Percentiles rank a stretch among this genome's conserved stretches.
phyloP scores from a whole-genome alignment of 305 asterid genomes.

The Rubia tinctorum region DNA sequence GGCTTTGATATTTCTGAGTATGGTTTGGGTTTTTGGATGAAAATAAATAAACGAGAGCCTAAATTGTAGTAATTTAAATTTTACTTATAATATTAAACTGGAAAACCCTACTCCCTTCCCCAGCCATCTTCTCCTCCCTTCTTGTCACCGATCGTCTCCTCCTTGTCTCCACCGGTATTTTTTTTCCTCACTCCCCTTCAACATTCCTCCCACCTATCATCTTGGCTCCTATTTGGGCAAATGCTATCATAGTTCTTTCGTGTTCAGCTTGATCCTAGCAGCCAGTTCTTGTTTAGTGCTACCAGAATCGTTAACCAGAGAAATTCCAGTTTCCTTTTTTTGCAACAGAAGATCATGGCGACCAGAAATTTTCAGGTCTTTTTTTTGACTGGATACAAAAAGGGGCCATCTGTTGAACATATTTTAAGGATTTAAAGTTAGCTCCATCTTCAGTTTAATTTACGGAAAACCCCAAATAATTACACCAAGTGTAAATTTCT shows the following conservation, averaged over 20 bases:
- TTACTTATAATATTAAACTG: too few relatives aligned
- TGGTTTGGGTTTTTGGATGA: background rate
- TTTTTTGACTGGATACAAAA: background rate
- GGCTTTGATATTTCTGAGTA: background rate
- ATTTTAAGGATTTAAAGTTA: background rate
- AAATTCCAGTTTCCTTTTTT: background rate
- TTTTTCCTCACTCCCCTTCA: background rate
- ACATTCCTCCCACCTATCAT: too few relatives aligned
- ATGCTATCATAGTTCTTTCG: too few relatives aligned
- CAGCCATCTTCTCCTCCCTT: background rate
- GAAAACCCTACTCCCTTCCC: background rate
- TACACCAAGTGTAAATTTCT: too few relatives aligned
- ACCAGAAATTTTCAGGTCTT: background rate
- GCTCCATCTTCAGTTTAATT: background rate
- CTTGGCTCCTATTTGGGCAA: too few relatives aligned
- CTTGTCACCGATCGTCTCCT: background rate
- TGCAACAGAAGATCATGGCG: background rate
- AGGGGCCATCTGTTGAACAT: too few relatives aligned
- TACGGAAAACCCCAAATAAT: background rate
- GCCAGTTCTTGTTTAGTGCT: background rate
- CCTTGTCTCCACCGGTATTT: background rate
- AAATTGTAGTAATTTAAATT: too few relatives aligned
- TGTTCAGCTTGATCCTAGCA: background rate
- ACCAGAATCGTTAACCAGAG: background rate
- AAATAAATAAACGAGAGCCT: background rate